Base-by-base conservation (phyloP, 2,329 filamentous ascomycete genomes). In the Proliferodiscus dingleyae region DNA sequence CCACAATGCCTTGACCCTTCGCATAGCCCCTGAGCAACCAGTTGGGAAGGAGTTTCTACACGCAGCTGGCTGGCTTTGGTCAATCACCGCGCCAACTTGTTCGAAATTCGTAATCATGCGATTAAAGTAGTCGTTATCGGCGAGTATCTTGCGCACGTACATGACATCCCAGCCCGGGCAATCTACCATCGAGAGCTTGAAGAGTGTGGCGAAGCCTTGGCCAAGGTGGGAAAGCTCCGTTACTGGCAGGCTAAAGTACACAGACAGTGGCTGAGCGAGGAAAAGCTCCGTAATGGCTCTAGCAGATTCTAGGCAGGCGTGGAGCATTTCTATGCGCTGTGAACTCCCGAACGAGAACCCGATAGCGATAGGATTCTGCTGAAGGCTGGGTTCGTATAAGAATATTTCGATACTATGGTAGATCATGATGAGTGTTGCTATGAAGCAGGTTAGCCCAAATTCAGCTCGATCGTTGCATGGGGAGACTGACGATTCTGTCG, bases 81-180 rank as follows among this genome's bases (percentile, higher is more conserved):
- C 56, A 4, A 55, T 33, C 2, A 23, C 28, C 1, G 38, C 37
- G 4, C 56, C 54, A 7, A 46, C 50, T n/a, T 50, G 21, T 9
- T 45, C 41, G 9, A 55, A 55, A 5, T 48, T 51, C 4, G 28
- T 18, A 2, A 44, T 46, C 16, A 56, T 15, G 5, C 47, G 39
- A 18, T 54, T 47, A 18, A 55, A 50, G 33, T 54, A 55, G 5
- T 47, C 53, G 4, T 58, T 41, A 1, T 69, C 37, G 41, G 65
- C 50, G 2, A 66, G 55, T 2, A 51, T 63, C 37, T 64, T 61
- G 24, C 63, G 63, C 34, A 69, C 64, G 8, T 64, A 57, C 8
- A 60, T 53, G 8, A 59, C 58, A 46, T 71, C 67, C 67, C 68
- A 70, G 2, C 60, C 63, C 7, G 64, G 62, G 40, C 69, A 64